phyloP scores from a whole-genome alignment of 331 rosid species.

The Acacia pycnantha region DNA sequence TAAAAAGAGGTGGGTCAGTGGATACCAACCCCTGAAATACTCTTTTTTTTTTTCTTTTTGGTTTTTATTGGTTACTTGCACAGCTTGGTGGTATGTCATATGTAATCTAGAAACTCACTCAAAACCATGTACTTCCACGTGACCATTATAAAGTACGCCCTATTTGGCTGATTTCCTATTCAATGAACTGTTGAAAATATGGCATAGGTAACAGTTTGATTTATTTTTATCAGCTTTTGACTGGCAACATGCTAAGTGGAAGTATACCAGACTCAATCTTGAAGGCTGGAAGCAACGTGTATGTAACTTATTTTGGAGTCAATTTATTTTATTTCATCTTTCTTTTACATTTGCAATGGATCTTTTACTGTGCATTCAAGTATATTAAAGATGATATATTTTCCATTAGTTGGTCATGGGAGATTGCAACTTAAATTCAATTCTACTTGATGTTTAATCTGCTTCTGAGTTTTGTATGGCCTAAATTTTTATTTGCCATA shows the following conservation, averaged over 20 bases:
- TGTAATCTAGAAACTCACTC: background rate
- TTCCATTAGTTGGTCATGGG: background rate
- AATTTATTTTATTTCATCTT: slow-evolving; percentile 6
- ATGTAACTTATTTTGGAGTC: slow-evolving; percentile 39
- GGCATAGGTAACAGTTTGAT: slow-evolving; percentile 2
- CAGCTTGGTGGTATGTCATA: background rate
- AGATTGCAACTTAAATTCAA: slow-evolving; percentile 11
- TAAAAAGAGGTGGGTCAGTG: too few species aligned
- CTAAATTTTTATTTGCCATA: slow-evolving; percentile 3
- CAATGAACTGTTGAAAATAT: slow-evolving; percentile 10
- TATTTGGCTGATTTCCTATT: background rate
- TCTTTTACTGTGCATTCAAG: slow-evolving; percentile 9
- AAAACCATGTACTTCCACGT: background rate
- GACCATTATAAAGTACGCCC: background rate
- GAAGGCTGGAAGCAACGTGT: slow-evolving; percentile 67
- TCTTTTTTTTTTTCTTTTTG: too few species aligned
- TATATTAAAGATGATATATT: slow-evolving; percentile 6
- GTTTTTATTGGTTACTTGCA: background rate
- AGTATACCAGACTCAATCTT: slow-evolving; percentile 60
- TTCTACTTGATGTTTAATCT: background rate
- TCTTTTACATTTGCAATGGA: background rate
- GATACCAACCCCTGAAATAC: background rate
- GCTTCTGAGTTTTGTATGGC: background rate
- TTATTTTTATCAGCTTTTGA: slow-evolving; percentile 57
- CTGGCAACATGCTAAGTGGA: slow-evolving; percentile 71